A percentile compares a stretch with the other conserved stretches of the same genome.
Evolutionary conservation across 2,329 filamentous ascomycete species (phyloP).

Genomic region (Blumeria hordei): DNA sequence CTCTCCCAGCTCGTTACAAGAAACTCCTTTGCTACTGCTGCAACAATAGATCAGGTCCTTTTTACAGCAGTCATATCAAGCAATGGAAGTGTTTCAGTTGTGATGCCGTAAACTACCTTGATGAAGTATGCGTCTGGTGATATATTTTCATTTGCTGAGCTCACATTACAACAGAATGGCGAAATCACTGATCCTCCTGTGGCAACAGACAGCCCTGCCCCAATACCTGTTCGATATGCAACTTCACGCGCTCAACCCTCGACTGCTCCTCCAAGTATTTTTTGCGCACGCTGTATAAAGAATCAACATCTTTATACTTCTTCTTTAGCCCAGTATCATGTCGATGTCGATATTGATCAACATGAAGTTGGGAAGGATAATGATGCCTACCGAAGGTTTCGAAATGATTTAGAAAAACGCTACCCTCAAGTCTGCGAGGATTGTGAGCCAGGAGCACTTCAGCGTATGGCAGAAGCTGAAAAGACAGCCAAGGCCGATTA

Average conservation of each 20-base stretch:
- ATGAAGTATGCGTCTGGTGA: constrained; percentile 33
- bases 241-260: constrained; percentile 16
- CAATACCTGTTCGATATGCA: constrained; percentile 24
- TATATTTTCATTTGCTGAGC: neutral
- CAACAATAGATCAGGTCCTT: constrained; percentile 37
- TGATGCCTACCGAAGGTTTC: constrained; percentile 47
- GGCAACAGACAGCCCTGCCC: constrained; percentile 24
- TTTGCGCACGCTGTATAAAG: constrained; percentile 59
- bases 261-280: constrained; percentile 18
- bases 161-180: constrained; percentile 34
- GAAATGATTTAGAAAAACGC: constrained; percentile 46
- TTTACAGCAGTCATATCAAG: constrained; percentile 30
- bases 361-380: constrained; percentile 25
- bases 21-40: constrained; percentile 62
- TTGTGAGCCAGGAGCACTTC: constrained; percentile 53
- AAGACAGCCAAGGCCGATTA: constrained; percentile 36
- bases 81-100: constrained; percentile 56
- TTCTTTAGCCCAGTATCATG: constrained; percentile 58
- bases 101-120: constrained; percentile 71
- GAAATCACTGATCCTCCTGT: constrained; percentile 73
- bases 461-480: constrained; percentile 42
- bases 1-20: constrained; percentile 7
- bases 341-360: neutral
- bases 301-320: constrained; percentile 69
- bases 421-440: constrained; percentile 74